Evolutionary conservation across 129 eudicot species (phyloP), one percentile per base, ranked within the genome.

Genomic region (Mikania micrantha): DNA sequence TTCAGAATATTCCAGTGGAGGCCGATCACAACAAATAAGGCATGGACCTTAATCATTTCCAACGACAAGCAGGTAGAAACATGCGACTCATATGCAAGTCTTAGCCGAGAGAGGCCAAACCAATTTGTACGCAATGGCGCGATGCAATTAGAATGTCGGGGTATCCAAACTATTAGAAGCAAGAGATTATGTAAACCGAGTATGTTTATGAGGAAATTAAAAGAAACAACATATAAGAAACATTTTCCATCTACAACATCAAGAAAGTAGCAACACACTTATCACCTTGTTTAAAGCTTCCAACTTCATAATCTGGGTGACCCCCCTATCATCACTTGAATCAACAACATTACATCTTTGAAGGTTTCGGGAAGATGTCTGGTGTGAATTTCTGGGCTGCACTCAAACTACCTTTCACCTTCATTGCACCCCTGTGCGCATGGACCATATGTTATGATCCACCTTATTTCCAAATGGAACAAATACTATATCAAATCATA

Each of bases 321-420:
- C 35, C 9, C 16, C 29, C 58, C 28, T 25, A 62, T 38, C 27
- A 22, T n/a, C n/a, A n/a, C 36, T 69, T 20, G 16, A 29, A 49
- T 56, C 22, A 65, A n/a, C 20, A 66, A 38, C 73, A 27, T 15
- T 85, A 93, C 95, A 93, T 66, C 92, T 93, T 93, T 48, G 99
- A 78, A 63, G 96, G 95, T 82, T 93, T 90, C 31, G 99, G 99
- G 85, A 93, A 93, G 73, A 93, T 93, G 69, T 93, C 96, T 2
- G 93, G 95, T 9, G 99, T 88, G 74, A 93, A 89, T 44, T 93
- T 93, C 64, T 79, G 87, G 39, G 99, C 99, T 42, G 99, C 99
- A 81, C 88, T 89, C 65, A 93, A 66, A 61, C 99, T 93, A 11
- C 99, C 99, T 73, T 89, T 93, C 15, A 93, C 77, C 88, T 85